Percentiles rank a stretch among this genome's conserved stretches.
phyloP scores from a whole-genome alignment of 257 asterid species.

The Solanum paucissectum region DNA sequence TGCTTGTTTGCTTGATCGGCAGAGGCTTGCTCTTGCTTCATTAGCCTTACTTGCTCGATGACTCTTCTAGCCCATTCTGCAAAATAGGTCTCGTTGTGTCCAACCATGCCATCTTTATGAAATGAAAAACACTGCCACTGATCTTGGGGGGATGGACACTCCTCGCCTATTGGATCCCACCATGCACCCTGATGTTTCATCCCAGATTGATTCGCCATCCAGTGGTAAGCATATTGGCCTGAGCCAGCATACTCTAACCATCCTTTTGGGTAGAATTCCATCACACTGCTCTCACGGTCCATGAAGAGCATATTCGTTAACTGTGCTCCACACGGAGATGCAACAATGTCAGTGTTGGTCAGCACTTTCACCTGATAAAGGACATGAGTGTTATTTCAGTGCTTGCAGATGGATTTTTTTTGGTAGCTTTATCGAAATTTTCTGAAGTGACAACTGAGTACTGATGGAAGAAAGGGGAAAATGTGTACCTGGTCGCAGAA shows the following conservation, averaged over 20 bases:
- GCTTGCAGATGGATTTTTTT: not conserved
- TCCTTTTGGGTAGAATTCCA: slow-evolving; percentile 38
- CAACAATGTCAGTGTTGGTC: slow-evolving; percentile 22
- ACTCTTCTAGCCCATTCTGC: slow-evolving; percentile 25
- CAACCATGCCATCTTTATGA: slow-evolving; percentile 23
- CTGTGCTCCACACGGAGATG: slow-evolving; percentile 35
- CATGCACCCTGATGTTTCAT: slow-evolving; percentile 29
- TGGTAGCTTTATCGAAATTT: not conserved
- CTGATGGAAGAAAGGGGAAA: not conserved
- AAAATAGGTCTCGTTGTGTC: slow-evolving; percentile 25
- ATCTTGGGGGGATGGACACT: slow-evolving; percentile 20
- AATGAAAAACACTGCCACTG: slow-evolving; percentile 8
- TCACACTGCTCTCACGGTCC: slow-evolving; percentile 19
- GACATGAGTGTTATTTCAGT: not conserved
- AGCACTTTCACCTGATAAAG: slow-evolving; percentile 16
- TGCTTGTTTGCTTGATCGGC: not conserved
- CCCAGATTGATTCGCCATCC: slow-evolving; percentile 29
- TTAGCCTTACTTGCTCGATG: slow-evolving; percentile 10
- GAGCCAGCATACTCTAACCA: slow-evolving; percentile 23
- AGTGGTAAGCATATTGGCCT: slow-evolving; percentile 28
- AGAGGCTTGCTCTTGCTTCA: slow-evolving; percentile 7
- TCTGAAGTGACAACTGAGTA: not conserved
- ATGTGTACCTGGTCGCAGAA: slow-evolving; percentile 29
- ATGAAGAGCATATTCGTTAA: slow-evolving; percentile 25
- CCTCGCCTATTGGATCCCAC: slow-evolving; percentile 21